Evolutionary conservation across 345 rosid species (phyloP).

Genomic region (Citrus mangshanensis): DNA sequence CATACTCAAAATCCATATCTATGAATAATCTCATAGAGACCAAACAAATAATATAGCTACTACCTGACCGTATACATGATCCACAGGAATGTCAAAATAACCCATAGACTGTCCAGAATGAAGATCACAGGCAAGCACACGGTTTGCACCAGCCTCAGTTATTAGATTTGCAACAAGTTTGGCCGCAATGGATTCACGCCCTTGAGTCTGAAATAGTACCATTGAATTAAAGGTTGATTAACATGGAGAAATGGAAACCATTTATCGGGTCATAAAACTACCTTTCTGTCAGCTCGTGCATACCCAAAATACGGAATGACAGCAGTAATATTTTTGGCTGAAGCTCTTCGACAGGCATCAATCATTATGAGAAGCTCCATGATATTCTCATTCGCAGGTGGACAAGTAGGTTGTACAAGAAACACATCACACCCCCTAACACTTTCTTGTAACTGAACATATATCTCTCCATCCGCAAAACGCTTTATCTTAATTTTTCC

Average conservation of each 20-base stretch:
- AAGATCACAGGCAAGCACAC: slow-evolving; percentile 98
- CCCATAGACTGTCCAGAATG: slow-evolving; percentile 99
- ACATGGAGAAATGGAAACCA: background rate
- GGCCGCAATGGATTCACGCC: slow-evolving; percentile 96
- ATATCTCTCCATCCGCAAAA: slow-evolving; percentile 95
- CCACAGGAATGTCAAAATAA: slow-evolving; percentile 95
- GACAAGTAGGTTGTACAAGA: slow-evolving; percentile 95
- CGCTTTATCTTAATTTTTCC: slow-evolving; percentile 90
- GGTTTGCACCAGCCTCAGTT: slow-evolving; percentile 93
- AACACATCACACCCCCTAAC: slow-evolving; percentile 98
- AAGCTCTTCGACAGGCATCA: slow-evolving; percentile 96
- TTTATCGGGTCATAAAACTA: slow-evolving; percentile 6
- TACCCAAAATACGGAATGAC: slow-evolving; percentile 97
- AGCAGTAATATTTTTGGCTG: slow-evolving; percentile 87
- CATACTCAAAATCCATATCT: background rate
- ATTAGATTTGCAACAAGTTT: slow-evolving; percentile 75
- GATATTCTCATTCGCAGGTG: slow-evolving; percentile 97
- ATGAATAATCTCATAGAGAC: background rate
- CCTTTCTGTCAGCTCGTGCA: slow-evolving; percentile 99
- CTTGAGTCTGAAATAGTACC: slow-evolving; percentile 69
- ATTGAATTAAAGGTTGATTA: background rate
- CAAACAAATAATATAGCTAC: background rate
- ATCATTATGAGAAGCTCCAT: slow-evolving; percentile 97
- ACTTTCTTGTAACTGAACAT: slow-evolving; percentile 96
- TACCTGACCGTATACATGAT: slow-evolving; percentile 97